phyloP scores from a whole-genome alignment of 805 yeast species.

The Blastobotrys peoriensis region DNA sequence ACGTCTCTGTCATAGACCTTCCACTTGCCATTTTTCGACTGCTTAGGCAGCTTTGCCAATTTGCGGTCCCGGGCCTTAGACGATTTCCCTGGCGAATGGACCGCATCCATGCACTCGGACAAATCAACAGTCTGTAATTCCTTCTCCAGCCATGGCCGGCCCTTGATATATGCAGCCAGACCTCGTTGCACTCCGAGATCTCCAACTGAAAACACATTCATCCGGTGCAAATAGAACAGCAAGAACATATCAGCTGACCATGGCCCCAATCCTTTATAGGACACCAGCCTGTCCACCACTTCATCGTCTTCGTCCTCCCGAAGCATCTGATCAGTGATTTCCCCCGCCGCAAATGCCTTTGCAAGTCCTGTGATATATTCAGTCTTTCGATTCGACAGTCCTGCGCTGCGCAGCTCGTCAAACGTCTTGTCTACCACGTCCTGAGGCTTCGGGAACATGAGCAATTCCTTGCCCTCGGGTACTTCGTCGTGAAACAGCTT shows the following conservation, averaged over 20 bases:
- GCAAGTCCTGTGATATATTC: slow-evolving; percentile 63
- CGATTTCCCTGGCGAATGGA: slow-evolving; percentile 27
- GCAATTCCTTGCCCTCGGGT: slow-evolving; percentile 4
- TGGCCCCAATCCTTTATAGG: slow-evolving; percentile 32
- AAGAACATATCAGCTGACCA: slow-evolving; percentile 93
- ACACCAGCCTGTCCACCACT: slow-evolving; percentile 27
- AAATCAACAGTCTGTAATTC: slow-evolving; percentile 30
- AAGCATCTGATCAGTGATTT: slow-evolving; percentile 25
- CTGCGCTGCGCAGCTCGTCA: slow-evolving; percentile 54
- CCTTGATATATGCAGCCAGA: slow-evolving; percentile 53
- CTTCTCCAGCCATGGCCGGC: slow-evolving; percentile 32
- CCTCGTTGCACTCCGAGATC: slow-evolving; percentile 89
- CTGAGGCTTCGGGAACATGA: slow-evolving; percentile 46
- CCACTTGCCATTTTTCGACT: slow-evolving; percentile 34
- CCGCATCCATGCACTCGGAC: slow-evolving; percentile 19
- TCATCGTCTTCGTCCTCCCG: slow-evolving; percentile 26
- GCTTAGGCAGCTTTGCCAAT: slow-evolving; percentile 30
- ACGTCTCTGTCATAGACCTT: slow-evolving; percentile 34
- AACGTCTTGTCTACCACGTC: slow-evolving; percentile 36
- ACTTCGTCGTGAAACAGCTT: slow-evolving; percentile 27
- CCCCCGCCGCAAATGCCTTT: slow-evolving; percentile 23
- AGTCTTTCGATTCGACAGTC: slow-evolving; percentile 63
- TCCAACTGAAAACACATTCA: slow-evolving; percentile 67
- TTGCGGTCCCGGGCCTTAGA: slow-evolving; percentile 31
- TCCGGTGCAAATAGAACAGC: slow-evolving; percentile 57